phyloP scores from a whole-genome alignment of 768 basidiomycete genomes.

The Tephrocybe sp. region DNA sequence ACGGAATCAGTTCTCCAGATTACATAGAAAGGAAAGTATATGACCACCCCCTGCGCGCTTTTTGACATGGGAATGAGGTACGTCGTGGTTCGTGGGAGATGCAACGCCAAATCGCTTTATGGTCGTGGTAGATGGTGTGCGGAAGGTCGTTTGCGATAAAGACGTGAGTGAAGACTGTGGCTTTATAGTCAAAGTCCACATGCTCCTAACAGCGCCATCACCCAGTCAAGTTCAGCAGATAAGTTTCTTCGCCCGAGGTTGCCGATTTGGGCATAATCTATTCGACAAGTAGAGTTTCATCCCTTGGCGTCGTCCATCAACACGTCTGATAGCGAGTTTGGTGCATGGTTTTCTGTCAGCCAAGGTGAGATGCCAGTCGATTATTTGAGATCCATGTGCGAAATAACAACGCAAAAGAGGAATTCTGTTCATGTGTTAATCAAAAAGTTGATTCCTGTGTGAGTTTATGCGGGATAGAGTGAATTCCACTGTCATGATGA shows the following conservation, averaged over 20 bases:
- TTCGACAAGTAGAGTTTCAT: background rate
- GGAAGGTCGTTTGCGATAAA: background rate
- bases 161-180: background rate
- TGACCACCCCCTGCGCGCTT: background rate
- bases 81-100: background rate
- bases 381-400: background rate
- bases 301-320: no score
- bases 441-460: background rate
- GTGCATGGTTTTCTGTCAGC: background rate
- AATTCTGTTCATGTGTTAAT: background rate
- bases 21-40: no score
- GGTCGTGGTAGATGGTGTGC: background rate
- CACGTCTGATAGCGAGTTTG: no score
- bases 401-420: background rate
- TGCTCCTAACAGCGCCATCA: background rate
- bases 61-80: background rate
- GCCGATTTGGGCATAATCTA: background rate
- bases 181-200: slow-evolving; percentile 1
- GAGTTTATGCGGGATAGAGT: background rate
- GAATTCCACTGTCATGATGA: background rate
- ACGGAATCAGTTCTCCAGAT: background rate
- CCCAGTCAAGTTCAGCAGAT: no score
- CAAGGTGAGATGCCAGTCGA: background rate
- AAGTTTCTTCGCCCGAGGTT: background rate
- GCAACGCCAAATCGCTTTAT: background rate